These are phyloP conservation scores for Babesia gibsoni DNA, from an alignment of 169 alveolate species.

Conservation along the genomic window DNA sequence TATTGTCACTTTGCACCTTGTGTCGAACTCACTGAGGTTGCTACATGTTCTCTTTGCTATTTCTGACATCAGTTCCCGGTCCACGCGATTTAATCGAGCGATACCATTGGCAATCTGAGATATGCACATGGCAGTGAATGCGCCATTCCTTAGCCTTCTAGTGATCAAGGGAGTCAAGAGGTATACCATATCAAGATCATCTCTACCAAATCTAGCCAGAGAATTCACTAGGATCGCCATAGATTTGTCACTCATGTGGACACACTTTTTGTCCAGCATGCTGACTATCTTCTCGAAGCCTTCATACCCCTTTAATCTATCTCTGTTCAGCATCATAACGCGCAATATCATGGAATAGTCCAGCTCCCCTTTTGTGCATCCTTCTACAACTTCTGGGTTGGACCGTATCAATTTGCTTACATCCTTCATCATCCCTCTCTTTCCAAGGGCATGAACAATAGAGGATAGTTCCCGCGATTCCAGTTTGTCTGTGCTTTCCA, in stretches of 20 bases:
- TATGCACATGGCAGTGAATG: constrained; percentile 37
- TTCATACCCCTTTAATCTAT: neutral
- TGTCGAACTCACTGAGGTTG: neutral
- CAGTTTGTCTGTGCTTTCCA: neutral
- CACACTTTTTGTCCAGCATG: constrained; percentile 25
- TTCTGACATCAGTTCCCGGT: constrained; percentile 19
- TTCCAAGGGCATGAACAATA: neutral
- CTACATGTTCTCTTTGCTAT: constrained; percentile 1
- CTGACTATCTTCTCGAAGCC: constrained; percentile 8
- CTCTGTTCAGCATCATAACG: constrained; percentile 21
- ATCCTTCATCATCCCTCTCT: constrained; percentile 20
- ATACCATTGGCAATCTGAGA: constrained; percentile 60
- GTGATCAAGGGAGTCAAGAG: constrained; percentile 47
- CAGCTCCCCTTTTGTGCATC: constrained; percentile 3
- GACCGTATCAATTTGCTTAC: neutral
- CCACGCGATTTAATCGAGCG: constrained; percentile 12
- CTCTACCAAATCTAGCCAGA: constrained; percentile 39
- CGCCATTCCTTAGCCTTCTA: constrained; percentile 13
- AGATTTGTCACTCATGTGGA: constrained; percentile 42
- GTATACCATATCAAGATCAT: constrained; percentile 17
- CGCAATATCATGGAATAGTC: constrained; percentile 58
- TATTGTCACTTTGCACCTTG: constrained; percentile 39
- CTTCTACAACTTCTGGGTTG: neutral
- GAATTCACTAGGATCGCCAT: constrained; percentile 59
- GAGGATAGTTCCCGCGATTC: constrained; percentile 1